Evolutionary conservation across 148 eudicot genomes (phyloP).

Genomic region (Pharnaceum exiguum): DNA sequence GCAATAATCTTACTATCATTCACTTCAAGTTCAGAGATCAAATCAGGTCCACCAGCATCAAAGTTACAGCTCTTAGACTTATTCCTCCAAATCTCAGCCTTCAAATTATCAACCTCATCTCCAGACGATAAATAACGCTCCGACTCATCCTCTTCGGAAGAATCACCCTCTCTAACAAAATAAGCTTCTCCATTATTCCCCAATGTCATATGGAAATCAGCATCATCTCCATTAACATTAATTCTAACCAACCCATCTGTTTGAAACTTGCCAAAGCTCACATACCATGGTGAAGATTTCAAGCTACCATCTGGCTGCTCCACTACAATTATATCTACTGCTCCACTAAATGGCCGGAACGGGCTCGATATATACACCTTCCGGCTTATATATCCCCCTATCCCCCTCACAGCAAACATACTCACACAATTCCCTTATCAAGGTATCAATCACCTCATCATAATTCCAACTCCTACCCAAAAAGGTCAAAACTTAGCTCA

Average conservation of each 20-base stretch:
- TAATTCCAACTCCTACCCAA: background rate
- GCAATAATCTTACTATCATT: conserved; percentile 28
- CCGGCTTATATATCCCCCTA: conserved; percentile 70
- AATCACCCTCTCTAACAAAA: conserved; percentile 61
- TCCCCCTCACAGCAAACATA: conserved; percentile 83
- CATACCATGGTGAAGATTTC: conserved; percentile 96
- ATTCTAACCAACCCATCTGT: conserved; percentile 64
- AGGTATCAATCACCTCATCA: background rate
- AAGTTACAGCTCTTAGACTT: conserved; percentile 56
- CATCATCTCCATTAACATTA: conserved; percentile 68
- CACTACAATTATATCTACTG: conserved; percentile 92
- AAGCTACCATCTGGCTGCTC: conserved; percentile 80
- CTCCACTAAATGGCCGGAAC: conserved; percentile 93
- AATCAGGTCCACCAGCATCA: conserved; percentile 28
- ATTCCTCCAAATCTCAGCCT: conserved; percentile 25
- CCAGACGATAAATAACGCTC: conserved; percentile 42
- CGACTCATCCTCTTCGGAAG: conserved; percentile 41
- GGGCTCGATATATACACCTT: conserved; percentile 79
- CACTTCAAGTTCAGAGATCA: conserved; percentile 37
- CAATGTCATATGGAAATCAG: conserved; percentile 76
- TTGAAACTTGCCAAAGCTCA: conserved; percentile 90
- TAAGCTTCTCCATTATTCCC: conserved; percentile 82
- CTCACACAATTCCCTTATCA: conserved; percentile 23
- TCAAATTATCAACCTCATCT: conserved; percentile 53
- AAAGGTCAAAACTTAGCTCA: background rate